Percentiles rank a stretch among this genome's conserved stretches.
These are phyloP conservation scores for Macrophomina phaseolina DNA, from an alignment of 2,329 filamentous ascomycete genomes.

Conservation along the genomic window DNA sequence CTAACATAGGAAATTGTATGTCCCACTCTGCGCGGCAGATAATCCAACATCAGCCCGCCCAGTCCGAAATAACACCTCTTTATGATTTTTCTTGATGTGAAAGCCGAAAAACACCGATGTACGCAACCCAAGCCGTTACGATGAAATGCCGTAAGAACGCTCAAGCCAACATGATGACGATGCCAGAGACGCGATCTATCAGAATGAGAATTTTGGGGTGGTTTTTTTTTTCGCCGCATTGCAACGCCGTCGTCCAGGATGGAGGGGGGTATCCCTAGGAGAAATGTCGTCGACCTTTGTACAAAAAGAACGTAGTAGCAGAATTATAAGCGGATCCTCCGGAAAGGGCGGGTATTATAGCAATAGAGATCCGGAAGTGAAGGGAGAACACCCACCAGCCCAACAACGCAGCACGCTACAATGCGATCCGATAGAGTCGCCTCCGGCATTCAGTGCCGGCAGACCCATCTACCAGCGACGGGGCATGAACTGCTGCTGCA, in stretches of 20 bases:
- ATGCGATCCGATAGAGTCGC: slow-evolving; percentile 37
- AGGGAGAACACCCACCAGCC: slow-evolving; percentile 45
- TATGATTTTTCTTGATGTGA: slow-evolving; percentile 27
- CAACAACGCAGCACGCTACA: slow-evolving; percentile 47
- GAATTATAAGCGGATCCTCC: slow-evolving; percentile 49
- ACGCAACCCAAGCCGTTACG: slow-evolving; percentile 39
- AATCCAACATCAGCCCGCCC: slow-evolving; percentile 20
- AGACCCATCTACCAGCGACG: slow-evolving; percentile 54
- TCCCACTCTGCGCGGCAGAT: slow-evolving; percentile 31
- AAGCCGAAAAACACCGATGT: slow-evolving; percentile 29
- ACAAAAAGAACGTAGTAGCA: slow-evolving; percentile 44
- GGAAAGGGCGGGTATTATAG: slow-evolving; percentile 35
- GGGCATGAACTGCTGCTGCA: slow-evolving; percentile 61
- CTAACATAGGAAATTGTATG: slow-evolving; percentile 50
- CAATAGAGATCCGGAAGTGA: slow-evolving; percentile 27
- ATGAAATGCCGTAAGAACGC: slow-evolving; percentile 33
- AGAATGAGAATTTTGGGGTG: slow-evolving; percentile 26
- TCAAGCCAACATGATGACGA: slow-evolving; percentile 37
- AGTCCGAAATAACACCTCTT: slow-evolving; percentile 29
- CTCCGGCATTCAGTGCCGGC: slow-evolving; percentile 29
- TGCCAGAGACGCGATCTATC: slow-evolving; percentile 41
- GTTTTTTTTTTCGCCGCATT: slow-evolving; percentile 41
- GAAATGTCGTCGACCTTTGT: slow-evolving; percentile 49
- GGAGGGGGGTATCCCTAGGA: slow-evolving; percentile 45
- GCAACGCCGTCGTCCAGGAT: slow-evolving; percentile 48